Base-by-base conservation (phyloP, 2,329 filamentous ascomycete species). In the Colletotrichum orbiculare region DNA sequence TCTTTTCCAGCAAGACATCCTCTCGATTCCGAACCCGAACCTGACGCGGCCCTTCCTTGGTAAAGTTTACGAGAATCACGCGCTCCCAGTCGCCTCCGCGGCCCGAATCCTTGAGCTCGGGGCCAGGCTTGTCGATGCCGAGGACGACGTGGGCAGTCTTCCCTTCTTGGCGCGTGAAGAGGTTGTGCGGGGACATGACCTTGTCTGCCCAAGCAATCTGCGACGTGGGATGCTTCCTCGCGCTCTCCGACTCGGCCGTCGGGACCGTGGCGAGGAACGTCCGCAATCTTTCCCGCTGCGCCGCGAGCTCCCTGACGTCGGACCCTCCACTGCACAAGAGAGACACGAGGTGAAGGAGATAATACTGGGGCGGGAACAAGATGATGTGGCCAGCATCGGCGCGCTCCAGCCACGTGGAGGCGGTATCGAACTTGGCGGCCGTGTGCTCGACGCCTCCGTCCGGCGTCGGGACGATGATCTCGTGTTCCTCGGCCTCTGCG, bases 311-410 rank as follows among this genome's bases (percentile, higher is more conserved):
- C 77, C 74, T 37, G 61, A 49, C 50, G 71, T 17, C 68, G 61
- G 71, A 46, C 13, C n/a, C 71, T 5, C 79, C 76, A 4, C 73
- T 74, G 13, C 91, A 77, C 69, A 88, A 87, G 2, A 78, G 78
- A 0, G 84, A 75, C 2, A 92, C 76, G 0, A 91, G 77, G 39
- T 83, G 79, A 10, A 93, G 82, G 4, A 96, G 84, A 76, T 91
- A 94, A 73, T 90, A 91, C 73, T 98, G 96, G 0, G 96, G 96
- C 4, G 96, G 96, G 73, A 96, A 97, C 6, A 99, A 80, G 63
- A 96, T 91, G 66, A 97, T 89, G 43, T 91, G 84, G 35, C 89
- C 89, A 3, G 75, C 75, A 2, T 82, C 78, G 4, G 91, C 90
- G 54, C 86, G 83, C 6, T 80, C 77, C 17, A 97, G 81, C 91